Conservation (phyloP, 2,329 filamentous ascomycete species). For the Endoconidiophora polonica region DNA sequence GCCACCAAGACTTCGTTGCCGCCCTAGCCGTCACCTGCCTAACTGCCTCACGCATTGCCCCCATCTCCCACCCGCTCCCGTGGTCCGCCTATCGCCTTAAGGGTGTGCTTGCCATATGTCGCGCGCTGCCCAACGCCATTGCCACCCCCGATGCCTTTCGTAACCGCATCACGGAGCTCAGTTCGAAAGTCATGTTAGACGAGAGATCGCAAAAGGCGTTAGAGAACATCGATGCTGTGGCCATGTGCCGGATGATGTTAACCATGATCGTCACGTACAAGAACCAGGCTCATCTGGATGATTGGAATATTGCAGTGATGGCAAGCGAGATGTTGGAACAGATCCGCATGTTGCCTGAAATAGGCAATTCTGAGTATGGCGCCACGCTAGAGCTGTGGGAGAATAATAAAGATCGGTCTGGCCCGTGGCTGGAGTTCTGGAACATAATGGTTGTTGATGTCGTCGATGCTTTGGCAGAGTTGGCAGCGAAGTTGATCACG, state of each 20-base stretch:
- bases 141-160: constrained; percentile 19
- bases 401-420: constrained; percentile 22
- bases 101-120: constrained; percentile 33
- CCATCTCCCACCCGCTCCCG: constrained; percentile 32
- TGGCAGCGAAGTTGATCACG: constrained; percentile 29
- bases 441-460: constrained; percentile 31
- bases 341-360: constrained; percentile 20
- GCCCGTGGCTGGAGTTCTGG: constrained; percentile 30
- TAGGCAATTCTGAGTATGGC: constrained; percentile 6
- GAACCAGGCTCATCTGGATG: constrained; percentile 25
- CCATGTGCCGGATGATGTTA: constrained; percentile 36
- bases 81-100: constrained; percentile 35
- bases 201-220: constrained; percentile 20
- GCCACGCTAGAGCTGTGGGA: constrained; percentile 13
- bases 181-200: constrained; percentile 14
- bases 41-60: constrained; percentile 29
- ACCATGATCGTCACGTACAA: constrained; percentile 29
- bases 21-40: constrained; percentile 33
- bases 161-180: neutral
- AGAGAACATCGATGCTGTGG: constrained; percentile 32
- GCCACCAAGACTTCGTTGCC: constrained; percentile 14
- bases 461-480: constrained; percentile 27
- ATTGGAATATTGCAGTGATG: constrained; percentile 28
- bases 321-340: constrained; percentile 33
- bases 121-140: constrained; percentile 34